Percentiles rank a stretch among this genome's conserved stretches.
Evolutionary conservation across 345 rosid genomes (phyloP).

Genomic region (Bretschneidera sinensis): DNA sequence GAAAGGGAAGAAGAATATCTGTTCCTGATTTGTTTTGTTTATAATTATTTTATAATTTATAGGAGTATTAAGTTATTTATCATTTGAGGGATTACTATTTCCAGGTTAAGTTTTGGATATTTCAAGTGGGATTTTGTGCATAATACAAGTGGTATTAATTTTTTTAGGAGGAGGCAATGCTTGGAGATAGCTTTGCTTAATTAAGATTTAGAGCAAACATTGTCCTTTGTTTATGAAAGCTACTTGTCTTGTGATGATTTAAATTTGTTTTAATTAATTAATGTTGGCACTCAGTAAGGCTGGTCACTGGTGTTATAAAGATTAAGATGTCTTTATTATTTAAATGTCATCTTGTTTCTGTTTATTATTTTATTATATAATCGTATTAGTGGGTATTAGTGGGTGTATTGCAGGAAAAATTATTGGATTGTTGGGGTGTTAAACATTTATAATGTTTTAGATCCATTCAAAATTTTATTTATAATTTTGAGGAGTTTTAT

Average conservation of each 20-base stretch:
- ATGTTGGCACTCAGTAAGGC: constrained; percentile 17
- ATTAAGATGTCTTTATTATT: constrained; percentile 20
- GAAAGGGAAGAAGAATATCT: constrained; percentile 43
- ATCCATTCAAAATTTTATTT: no score
- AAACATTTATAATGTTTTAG: no score
- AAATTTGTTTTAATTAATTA: constrained; percentile 17
- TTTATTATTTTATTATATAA: constrained; percentile 6
- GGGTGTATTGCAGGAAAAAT: no score
- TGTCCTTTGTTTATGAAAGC: not conserved
- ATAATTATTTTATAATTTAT: constrained; percentile 29
- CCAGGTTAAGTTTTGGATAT: constrained; percentile 29
- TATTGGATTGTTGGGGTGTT: no score
- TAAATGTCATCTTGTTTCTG: constrained; percentile 12
- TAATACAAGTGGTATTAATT: constrained; percentile 10
- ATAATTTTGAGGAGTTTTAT: no score
- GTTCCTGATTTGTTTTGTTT: constrained; percentile 51
- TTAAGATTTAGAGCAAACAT: constrained; percentile 20
- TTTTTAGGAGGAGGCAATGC: constrained; percentile 18
- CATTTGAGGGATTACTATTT: constrained; percentile 29
- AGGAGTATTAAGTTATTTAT: constrained; percentile 2
- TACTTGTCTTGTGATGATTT: constrained; percentile 10
- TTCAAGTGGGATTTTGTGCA: constrained; percentile 32
- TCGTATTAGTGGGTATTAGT: constrained; percentile 17
- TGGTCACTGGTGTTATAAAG: constrained; percentile 33
- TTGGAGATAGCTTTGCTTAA: constrained; percentile 9